Evolutionary conservation across 495 filamentous ascomycete genomes (phyloP).

Genomic region (Aspergillus mulundensis): DNA sequence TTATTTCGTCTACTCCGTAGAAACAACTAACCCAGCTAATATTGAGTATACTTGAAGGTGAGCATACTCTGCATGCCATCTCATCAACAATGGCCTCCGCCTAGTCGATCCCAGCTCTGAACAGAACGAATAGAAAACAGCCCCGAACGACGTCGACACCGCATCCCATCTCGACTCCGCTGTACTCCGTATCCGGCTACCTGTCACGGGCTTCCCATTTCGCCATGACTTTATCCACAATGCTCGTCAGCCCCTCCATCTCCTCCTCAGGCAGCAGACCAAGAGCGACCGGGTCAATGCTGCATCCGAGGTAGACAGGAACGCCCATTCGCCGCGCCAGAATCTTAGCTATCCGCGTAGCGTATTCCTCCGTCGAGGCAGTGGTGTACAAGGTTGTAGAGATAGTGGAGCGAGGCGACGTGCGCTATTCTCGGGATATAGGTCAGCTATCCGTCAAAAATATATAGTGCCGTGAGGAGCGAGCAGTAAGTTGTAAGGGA

Average conservation of each 20-base stretch:
- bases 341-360: slow-evolving; percentile 77
- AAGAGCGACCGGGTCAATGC: slow-evolving; percentile 54
- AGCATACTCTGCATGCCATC: too few species aligned
- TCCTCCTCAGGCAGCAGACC: slow-evolving; percentile 86
- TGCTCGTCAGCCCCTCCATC: slow-evolving; percentile 76
- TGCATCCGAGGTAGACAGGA: slow-evolving; percentile 83
- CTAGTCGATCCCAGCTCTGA: too few species aligned
- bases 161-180: neutral
- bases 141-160: neutral
- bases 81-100: too few species aligned
- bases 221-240: slow-evolving; percentile 64
- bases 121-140: neutral
- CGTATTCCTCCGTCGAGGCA: slow-evolving; percentile 75
- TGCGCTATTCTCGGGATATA: slow-evolving; percentile 23
- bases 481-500: neutral
- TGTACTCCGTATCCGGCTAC: neutral
- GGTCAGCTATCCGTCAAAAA: neutral
- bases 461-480: neutral
- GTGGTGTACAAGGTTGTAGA: slow-evolving; percentile 76
- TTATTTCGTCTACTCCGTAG: too few species aligned
- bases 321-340: slow-evolving; percentile 63
- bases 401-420: slow-evolving; percentile 41
- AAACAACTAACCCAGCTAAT: too few species aligned
- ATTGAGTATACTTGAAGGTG: too few species aligned
- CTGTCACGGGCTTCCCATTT: slow-evolving; percentile 35